Conservation (phyloP, 129 eudicot genomes). For the Scalesia atractyloides region DNA sequence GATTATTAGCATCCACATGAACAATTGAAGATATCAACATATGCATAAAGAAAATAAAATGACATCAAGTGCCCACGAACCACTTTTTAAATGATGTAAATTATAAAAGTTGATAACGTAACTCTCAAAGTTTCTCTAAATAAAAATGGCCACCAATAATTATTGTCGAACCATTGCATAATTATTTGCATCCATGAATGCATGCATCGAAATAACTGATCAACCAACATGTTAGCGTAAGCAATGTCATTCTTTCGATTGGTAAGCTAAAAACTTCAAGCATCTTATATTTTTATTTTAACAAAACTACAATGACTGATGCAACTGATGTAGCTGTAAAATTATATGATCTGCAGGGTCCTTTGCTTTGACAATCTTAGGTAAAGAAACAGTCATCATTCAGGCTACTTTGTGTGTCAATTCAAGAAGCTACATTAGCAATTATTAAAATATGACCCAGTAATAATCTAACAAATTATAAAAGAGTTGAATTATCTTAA, state of each 20-base stretch:
- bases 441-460: not conserved
- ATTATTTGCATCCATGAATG: slow-evolving; percentile 1
- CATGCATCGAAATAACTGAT: not conserved
- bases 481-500: not conserved
- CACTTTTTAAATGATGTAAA: not conserved
- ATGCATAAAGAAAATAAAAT: not conserved
- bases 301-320: not conserved
- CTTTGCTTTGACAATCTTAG: not conserved
- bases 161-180: not conserved
- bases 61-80: not conserved
- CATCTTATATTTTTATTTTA: not conserved
- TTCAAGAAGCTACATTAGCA: not conserved
- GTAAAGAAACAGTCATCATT: not conserved
- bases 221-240: not conserved
- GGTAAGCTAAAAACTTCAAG: not conserved
- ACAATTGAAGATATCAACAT: too few relatives aligned
- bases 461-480: not conserved
- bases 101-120: not conserved
- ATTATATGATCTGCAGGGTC: not conserved
- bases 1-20: too few relatives aligned
- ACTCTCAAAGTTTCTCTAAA: not conserved
- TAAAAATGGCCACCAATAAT: not conserved
- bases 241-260: not conserved
- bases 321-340: not conserved
- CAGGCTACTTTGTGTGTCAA: not conserved